Base-by-base conservation (phyloP, 2,329 filamentous ascomycete species). In the Scedosporium aurantiacum region DNA sequence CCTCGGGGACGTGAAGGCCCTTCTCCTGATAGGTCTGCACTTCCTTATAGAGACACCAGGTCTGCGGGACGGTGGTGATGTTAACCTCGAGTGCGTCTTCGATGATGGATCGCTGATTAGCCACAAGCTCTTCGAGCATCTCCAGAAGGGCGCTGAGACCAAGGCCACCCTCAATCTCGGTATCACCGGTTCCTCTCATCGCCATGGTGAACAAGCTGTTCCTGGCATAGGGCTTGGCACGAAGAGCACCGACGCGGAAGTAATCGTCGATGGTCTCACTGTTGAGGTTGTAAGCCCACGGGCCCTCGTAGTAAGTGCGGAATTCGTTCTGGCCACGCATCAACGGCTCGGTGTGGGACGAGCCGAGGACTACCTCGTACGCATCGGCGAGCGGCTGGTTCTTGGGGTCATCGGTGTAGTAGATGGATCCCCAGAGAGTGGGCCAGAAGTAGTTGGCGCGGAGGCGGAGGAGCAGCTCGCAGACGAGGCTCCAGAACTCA, bases 391-490 rank as follows among this genome's bases (percentile, higher is more conserved):
- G 78, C 0, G 84, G 82, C 68, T 89, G 85, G 66, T 85, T 90
- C 32, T 79, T 76, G 2, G 82, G 76, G 68, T 91, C 88, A 63
- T 91, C 88, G 1, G 89, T 80, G 68, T 85, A 83, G 67, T 90
- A 88, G 79, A 89, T 89, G 64, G 79, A 82, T 5, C 79, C 82
- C 88, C 87, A 91, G 69, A 83, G 77, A 1, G 86, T 81, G 0
- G 88, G 88, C 88, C 88, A 91, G 58, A 91, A 75, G 67, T 90
- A 90, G 70, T 91, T 91, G 16, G 87, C 87, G 43, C 83, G 80
- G 28, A 88, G 77, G 5, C 88, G 80, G 5, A 91, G 80, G 1
- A 90, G 73, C 1, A 91, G 76, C 73, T 91, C 88, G 64, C 89
- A 90, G 21, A 91, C 82, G 21, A 82, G 80, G 3, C 79, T 74